Evolutionary conservation across 164 flowering plant genomes (phyloP).

Genomic region (Chloranthus sessilifolius): DNA sequence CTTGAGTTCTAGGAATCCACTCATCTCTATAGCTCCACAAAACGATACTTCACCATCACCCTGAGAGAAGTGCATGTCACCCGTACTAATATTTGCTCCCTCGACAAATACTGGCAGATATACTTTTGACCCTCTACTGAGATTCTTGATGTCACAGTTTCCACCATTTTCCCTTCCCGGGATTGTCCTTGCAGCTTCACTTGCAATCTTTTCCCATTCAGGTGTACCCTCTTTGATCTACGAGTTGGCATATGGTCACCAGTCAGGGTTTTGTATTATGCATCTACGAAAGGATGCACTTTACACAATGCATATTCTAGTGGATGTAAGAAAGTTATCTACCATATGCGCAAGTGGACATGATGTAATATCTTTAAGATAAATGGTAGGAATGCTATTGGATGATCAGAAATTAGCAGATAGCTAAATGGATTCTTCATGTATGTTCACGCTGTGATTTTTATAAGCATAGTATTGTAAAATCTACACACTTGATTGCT

Average conservation of each 20-base stretch:
- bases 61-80: constrained; percentile 98
- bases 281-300: background rate
- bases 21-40: constrained; percentile 99
- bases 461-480: too few relatives aligned
- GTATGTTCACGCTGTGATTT: too few relatives aligned
- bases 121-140: constrained; percentile 85
- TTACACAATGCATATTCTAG: background rate
- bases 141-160: constrained; percentile 93
- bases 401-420: too few relatives aligned
- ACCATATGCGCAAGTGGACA: too few relatives aligned
- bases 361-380: too few relatives aligned
- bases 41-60: constrained; percentile 95
- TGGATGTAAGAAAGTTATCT: too few relatives aligned
- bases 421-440: too few relatives aligned
- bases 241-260: background rate
- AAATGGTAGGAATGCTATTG: too few relatives aligned
- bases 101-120: constrained; percentile 94
- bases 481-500: too few relatives aligned
- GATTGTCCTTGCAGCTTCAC: constrained; percentile 89
- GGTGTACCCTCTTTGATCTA: constrained; percentile 59
- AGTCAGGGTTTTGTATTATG: background rate
- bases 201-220: constrained; percentile 84
- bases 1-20: constrained; percentile 96
- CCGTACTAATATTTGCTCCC: constrained; percentile 90
- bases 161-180: constrained; percentile 99